Conservation (phyloP, 495 filamentous ascomycete species). For the Podospora fimiseda region DNA sequence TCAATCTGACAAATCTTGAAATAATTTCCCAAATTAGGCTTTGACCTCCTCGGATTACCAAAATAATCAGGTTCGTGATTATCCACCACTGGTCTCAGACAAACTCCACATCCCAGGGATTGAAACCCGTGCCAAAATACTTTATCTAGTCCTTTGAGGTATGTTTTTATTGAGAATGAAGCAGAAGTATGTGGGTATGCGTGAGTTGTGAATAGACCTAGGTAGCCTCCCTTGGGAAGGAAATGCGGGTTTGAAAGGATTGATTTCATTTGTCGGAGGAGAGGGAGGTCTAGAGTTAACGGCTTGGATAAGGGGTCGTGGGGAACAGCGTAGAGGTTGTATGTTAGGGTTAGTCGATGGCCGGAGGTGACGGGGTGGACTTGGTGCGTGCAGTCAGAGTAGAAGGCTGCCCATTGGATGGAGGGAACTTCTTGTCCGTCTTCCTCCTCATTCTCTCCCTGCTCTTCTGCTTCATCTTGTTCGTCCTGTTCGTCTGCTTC, state of each 20-base stretch:
- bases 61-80: too few species aligned
- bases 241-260: background rate
- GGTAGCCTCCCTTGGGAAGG: slow-evolving; percentile 7
- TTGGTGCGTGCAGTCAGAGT: slow-evolving; percentile 57
- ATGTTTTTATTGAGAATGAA: background rate
- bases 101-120: slow-evolving; percentile 2
- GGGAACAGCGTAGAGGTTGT: slow-evolving; percentile 44
- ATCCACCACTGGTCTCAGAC: slow-evolving; percentile 1
- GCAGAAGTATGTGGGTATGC: slow-evolving; percentile 1
- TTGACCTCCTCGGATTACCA: too few species aligned
- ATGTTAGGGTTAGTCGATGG: slow-evolving; percentile 52
- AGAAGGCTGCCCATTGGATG: slow-evolving; percentile 56
- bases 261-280: background rate
- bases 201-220: slow-evolving; percentile 8
- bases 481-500: too few species aligned
- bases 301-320: background rate
- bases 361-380: slow-evolving; percentile 47
- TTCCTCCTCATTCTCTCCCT: too few species aligned
- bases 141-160: slow-evolving; percentile 5
- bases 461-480: too few species aligned
- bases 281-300: background rate
- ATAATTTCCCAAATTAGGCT: too few species aligned
- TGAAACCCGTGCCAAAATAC: slow-evolving; percentile 12
- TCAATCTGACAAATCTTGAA: too few species aligned
- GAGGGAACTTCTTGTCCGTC: too few species aligned